Base-by-base conservation (phyloP, 306 rosid species). In the Vigna hirtella region DNA sequence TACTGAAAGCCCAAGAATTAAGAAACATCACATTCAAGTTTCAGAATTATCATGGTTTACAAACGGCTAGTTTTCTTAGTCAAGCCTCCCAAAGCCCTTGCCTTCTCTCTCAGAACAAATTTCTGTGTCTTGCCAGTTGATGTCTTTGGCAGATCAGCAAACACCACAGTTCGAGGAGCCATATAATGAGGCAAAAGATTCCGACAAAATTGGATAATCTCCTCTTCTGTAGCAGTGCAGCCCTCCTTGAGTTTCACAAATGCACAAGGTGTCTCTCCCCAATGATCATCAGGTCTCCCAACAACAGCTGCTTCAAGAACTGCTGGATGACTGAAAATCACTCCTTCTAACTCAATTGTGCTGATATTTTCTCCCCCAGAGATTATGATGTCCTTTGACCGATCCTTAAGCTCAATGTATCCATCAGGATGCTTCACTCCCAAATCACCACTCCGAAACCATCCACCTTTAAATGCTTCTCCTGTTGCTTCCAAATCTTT, bases 201-300 rank as follows among this genome's bases (percentile, higher is more conserved):
- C 73, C 56, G 74, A 70, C 94, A 93, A 11, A 84, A 92, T 10
- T 83, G 74, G 15, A 90, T 90, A 3, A 94, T 86, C 83, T 92
- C 97, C 65, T 87, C 85, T 45, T 66, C 84, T 17, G 77, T 82
- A 3, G 86, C 85, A 66, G 38, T 83, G 26, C 10, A 49, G 0
- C 90, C 97, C 20, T 89, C 93, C 84, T 92, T 94, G 57, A 94
- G 42, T 84, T 88, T 94, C 77, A 92, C 94, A 75, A 92, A 94
- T 18, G 98, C 98, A 80, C 94, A 92, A 4, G 96, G 91, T 14
- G 94, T 89, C 88, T 94, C 98, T 43, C 98, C 98, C 98, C 96
- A 91, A 51, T 82, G 77, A 9, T 90, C 91, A 80, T 94, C 94
- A 11, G 96, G 94, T 74, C 92, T 88, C 32, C 92, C 94, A 49